A percentile compares a stretch with the other conserved stretches of the same genome.
These are phyloP conservation scores for Rhodotorula babjevae DNA, from an alignment of 768 basidiomycete species.

Conservation along the genomic window DNA sequence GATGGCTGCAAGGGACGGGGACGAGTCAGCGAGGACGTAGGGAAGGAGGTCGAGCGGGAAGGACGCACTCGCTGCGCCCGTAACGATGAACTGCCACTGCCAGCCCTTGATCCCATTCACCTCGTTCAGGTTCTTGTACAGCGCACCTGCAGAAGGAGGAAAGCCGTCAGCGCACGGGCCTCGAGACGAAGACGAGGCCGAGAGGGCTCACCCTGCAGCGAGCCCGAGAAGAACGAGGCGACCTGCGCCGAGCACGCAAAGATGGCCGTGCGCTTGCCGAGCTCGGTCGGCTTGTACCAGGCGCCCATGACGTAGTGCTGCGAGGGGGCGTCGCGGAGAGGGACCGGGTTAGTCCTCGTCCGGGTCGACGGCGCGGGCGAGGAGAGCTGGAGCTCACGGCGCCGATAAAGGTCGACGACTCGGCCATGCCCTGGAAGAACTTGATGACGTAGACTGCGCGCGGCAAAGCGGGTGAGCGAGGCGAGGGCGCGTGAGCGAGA, in stretches of 20 bases:
- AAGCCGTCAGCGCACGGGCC: not conserved
- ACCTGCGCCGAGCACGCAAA: slow-evolving; percentile 64
- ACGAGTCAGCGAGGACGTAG: slow-evolving; percentile 53
- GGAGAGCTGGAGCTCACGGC: slow-evolving; percentile 44
- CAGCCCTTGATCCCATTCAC: slow-evolving; percentile 18
- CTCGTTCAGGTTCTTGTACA: slow-evolving; percentile 52
- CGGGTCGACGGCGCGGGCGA: not conserved
- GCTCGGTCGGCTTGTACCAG: slow-evolving; percentile 53
- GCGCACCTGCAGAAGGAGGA: slow-evolving; percentile 48
- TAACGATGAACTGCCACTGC: slow-evolving; percentile 55
- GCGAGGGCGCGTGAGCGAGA: too few species aligned
- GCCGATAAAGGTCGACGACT: slow-evolving; percentile 71
- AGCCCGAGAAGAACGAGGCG: slow-evolving; percentile 12
- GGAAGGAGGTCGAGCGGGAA: slow-evolving; percentile 33
- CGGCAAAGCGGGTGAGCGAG: slow-evolving; percentile 50
- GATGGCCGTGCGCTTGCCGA: slow-evolving; percentile 66
- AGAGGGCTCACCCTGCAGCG: slow-evolving; percentile 51
- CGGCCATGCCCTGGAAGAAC: slow-evolving; percentile 64
- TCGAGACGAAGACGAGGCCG: not conserved
- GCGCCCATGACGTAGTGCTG: slow-evolving; percentile 21
- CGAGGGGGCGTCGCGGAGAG: not conserved
- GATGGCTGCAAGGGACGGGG: not conserved
- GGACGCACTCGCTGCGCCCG: slow-evolving; percentile 57
- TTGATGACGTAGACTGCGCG: slow-evolving; percentile 64
- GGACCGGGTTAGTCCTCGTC: not conserved